Percentiles rank a stretch among this genome's conserved stretches.
Evolutionary conservation across 2,329 filamentous ascomycete genomes (phyloP).

Genomic region (Capronia americana): DNA sequence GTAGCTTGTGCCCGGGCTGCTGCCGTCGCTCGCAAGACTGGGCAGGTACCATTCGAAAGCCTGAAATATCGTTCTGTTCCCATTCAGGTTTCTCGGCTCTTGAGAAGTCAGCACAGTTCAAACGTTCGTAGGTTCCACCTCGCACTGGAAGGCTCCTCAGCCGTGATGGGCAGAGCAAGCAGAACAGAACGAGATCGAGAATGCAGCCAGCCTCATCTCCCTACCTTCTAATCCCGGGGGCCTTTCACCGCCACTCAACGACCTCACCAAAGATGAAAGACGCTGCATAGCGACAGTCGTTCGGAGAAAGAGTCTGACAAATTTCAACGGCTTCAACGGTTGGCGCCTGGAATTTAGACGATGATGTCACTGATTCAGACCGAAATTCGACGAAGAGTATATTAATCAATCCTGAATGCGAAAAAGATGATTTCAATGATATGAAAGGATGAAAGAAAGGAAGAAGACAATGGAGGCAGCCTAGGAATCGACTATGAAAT

Average conservation of each 20-base stretch:
- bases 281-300: conserved; percentile 7
- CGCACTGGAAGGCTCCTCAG: neutral
- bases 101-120: conserved; percentile 1
- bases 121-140: neutral
- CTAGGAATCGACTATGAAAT: neutral
- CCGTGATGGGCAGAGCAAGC: neutral
- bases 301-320: neutral
- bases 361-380: neutral
- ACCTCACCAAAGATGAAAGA: conserved; percentile 16
- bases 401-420: no score
- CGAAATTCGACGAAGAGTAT: neutral
- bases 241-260: conserved; percentile 13
- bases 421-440: neutral
- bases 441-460: neutral
- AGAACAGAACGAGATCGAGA: neutral
- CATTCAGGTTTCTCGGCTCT: conserved; percentile 27
- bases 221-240: conserved; percentile 13
- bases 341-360: neutral
- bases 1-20: conserved; percentile 58
- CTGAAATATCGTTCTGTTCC: conserved; percentile 68
- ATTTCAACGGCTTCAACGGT: neutral
- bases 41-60: conserved; percentile 76
- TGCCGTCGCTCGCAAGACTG: conserved; percentile 37
- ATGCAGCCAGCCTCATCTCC: neutral
- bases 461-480: neutral